Evolutionary conservation across 2,329 filamentous ascomycete species (phyloP).

Genomic region (Geosmithia morbida): DNA sequence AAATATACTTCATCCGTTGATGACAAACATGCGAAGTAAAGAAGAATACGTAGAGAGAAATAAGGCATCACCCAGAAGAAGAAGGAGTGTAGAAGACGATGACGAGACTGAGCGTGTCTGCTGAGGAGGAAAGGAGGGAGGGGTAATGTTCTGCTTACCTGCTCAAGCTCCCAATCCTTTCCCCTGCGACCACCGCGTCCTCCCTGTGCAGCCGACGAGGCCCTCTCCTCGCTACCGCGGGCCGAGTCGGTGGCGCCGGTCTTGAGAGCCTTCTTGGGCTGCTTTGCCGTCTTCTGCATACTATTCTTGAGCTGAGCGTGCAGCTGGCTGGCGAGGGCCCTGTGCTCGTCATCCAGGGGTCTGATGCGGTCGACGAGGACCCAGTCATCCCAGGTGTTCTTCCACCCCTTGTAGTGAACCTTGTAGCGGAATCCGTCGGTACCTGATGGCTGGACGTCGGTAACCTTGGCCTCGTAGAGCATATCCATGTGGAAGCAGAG

Average conservation of each 20-base stretch:
- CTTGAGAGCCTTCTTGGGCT: constrained; percentile 30
- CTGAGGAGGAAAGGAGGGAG: not conserved
- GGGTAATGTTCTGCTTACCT: constrained; percentile 34
- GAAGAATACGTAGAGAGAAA: too few relatives aligned
- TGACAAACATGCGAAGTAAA: too few relatives aligned
- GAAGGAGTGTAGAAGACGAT: not conserved
- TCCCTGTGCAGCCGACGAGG: constrained; percentile 43
- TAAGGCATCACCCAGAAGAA: not conserved
- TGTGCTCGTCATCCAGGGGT: constrained; percentile 91
- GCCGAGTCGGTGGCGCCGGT: constrained; percentile 29
- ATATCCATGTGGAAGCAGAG: constrained; percentile 96
- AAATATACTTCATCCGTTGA: too few relatives aligned
- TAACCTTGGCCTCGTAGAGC: constrained; percentile 92
- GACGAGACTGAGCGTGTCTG: not conserved
- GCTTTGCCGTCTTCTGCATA: constrained; percentile 37
- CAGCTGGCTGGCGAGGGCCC: constrained; percentile 67
- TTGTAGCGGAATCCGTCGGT: constrained; percentile 68
- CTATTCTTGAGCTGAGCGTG: constrained; percentile 52
- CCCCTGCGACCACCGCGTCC: constrained; percentile 58
- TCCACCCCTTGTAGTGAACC: constrained; percentile 99
- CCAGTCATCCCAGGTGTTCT: constrained; percentile 99
- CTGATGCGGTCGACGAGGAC: constrained; percentile 84
- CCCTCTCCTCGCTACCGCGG: constrained; percentile 66
- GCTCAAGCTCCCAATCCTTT: constrained; percentile 71
- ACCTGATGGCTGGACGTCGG: constrained; percentile 53